Percentiles rank a stretch among this genome's conserved stretches.
phyloP scores from a whole-genome alignment of 345 rosid genomes.

The Dovyalis caffra region DNA sequence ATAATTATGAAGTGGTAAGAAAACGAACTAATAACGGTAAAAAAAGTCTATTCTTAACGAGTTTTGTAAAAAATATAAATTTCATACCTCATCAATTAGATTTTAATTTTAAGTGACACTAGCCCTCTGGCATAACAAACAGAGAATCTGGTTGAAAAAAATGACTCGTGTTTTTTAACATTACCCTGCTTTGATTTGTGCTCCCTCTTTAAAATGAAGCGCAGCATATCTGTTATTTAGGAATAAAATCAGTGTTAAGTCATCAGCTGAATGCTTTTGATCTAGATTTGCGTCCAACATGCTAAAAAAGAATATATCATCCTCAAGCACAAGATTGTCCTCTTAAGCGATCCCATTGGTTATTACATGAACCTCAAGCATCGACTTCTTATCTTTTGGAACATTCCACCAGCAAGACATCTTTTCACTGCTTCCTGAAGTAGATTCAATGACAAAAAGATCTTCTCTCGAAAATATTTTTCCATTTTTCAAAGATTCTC shows the following conservation, averaged over 20 bases:
- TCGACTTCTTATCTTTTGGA: conserved; percentile 26
- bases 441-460: conserved; percentile 15
- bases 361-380: conserved; percentile 9
- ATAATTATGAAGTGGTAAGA: no score
- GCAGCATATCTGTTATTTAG: background rate
- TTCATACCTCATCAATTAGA: no score
- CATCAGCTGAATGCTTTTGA: conserved; percentile 3
- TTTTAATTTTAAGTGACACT: no score
- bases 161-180: no score
- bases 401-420: conserved; percentile 6
- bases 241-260: background rate
- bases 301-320: conserved; percentile 5
- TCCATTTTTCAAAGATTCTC: conserved; percentile 17
- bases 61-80: no score
- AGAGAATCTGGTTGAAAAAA: no score
- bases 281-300: conserved; percentile 4
- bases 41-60: no score
- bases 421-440: background rate
- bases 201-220: background rate
- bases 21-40: no score
- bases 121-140: no score
- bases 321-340: background rate
- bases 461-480: background rate
- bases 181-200: background rate
- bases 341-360: background rate